These are phyloP conservation scores for Bathelium albidoporum DNA, from an alignment of 495 filamentous ascomycete genomes.

Conservation along the genomic window DNA sequence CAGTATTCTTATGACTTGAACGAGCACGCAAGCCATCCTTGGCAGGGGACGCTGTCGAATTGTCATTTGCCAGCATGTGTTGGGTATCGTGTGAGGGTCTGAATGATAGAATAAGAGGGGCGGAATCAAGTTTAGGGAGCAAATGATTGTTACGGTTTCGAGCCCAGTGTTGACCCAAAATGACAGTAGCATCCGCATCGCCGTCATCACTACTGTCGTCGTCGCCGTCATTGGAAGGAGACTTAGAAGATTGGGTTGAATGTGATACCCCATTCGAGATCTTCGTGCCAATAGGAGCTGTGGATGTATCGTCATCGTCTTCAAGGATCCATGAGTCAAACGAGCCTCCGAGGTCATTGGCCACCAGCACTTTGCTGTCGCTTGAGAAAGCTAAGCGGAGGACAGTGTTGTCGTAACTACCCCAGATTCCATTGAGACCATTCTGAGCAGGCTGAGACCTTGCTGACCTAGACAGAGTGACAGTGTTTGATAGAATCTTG, in stretches of 20 bases:
- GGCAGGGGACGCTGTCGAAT: slow-evolving; percentile 34
- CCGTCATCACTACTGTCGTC: slow-evolving; percentile 32
- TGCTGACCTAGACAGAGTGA: slow-evolving; percentile 47
- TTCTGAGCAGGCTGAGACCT: slow-evolving; percentile 36
- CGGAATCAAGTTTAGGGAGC: slow-evolving; percentile 65
- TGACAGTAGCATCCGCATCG: slow-evolving; percentile 13
- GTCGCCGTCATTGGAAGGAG: slow-evolving; percentile 45
- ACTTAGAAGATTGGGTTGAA: slow-evolving; percentile 31
- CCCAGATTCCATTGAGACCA: slow-evolving; percentile 53
- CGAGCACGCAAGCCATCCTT: slow-evolving; percentile 39
- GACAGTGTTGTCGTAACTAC: slow-evolving; percentile 68
- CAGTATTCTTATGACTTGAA: slow-evolving; percentile 31
- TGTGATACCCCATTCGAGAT: slow-evolving; percentile 10
- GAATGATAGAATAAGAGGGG: slow-evolving; percentile 66
- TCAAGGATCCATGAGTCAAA: slow-evolving; percentile 77
- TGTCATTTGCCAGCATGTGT: slow-evolving; percentile 33
- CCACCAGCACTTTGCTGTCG: slow-evolving; percentile 66
- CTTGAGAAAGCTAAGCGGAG: slow-evolving; percentile 67
- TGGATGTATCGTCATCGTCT: slow-evolving; percentile 39
- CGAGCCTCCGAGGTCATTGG: slow-evolving; percentile 71
- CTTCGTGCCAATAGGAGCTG: slow-evolving; percentile 17
- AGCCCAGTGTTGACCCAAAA: slow-evolving; percentile 49
- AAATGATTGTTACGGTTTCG: slow-evolving; percentile 55
- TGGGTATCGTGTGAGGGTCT: slow-evolving; percentile 38
- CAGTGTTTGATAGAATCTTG: slow-evolving; percentile 37